phyloP scores from a whole-genome alignment of 1,284 basidiomycete species.

The Salmacisia buchloeana region DNA sequence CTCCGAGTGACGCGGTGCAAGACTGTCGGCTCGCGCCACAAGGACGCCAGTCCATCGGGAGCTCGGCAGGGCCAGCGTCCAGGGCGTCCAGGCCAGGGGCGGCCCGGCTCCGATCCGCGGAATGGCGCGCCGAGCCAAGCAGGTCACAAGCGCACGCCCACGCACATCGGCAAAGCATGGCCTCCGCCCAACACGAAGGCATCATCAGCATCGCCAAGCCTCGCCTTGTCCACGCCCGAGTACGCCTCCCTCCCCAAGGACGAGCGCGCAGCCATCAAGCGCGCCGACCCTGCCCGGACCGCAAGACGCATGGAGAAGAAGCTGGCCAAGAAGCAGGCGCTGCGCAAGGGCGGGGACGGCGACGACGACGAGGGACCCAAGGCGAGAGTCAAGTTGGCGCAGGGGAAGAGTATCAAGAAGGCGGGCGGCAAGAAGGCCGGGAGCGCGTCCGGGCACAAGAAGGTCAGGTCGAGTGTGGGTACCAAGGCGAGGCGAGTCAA shows the following conservation, averaged over 20 bases:
- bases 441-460: no score
- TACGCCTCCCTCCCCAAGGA: slow-evolving; percentile 24
- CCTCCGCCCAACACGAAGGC: no score
- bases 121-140: not conserved
- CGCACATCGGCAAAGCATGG: not conserved
- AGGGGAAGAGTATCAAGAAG: slow-evolving; percentile 9
- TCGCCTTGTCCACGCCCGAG: not conserved
- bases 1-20: slow-evolving; percentile 46
- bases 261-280: slow-evolving; percentile 37
- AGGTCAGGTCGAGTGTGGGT: no score
- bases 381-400: not conserved
- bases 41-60: not conserved
- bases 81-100: not conserved
- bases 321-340: slow-evolving; percentile 10
- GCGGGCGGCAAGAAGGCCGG: no score
- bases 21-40: slow-evolving; percentile 1
- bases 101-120: not conserved
- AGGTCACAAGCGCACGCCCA: not conserved
- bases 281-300: slow-evolving; percentile 34
- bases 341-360: not conserved
- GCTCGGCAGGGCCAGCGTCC: not conserved
- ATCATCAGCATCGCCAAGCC: no score
- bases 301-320: slow-evolving; percentile 44
- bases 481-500: no score
- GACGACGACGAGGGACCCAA: not conserved